Conservation (phyloP, 2,329 filamentous ascomycete species). For the Periconia digitata region DNA sequence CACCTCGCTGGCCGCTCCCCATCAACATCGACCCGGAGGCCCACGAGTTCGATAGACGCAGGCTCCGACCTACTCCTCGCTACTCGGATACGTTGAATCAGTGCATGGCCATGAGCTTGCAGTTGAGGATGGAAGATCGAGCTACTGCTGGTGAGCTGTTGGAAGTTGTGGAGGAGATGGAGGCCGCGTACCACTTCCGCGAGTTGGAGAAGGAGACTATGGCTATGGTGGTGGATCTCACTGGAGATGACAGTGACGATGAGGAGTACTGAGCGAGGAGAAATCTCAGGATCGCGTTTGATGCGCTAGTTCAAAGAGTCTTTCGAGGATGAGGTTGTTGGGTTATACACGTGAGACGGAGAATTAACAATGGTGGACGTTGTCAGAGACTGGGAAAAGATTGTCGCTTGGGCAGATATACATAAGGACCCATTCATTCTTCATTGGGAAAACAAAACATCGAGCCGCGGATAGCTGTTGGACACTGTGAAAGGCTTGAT, state of each 20-base stretch:
- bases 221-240: constrained; percentile 2
- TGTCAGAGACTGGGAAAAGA: too few relatives aligned
- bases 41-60: not conserved
- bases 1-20: constrained; percentile 10
- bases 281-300: too few relatives aligned
- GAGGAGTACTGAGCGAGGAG: not conserved
- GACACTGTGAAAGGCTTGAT: too few relatives aligned
- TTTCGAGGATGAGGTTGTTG: too few relatives aligned
- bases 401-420: too few relatives aligned
- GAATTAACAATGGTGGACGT: too few relatives aligned
- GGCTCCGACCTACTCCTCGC: constrained; percentile 12
- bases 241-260: not conserved
- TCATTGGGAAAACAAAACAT: too few relatives aligned
- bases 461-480: too few relatives aligned
- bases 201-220: constrained; percentile 6
- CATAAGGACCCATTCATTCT: too few relatives aligned
- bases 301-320: too few relatives aligned
- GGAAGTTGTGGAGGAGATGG: constrained; percentile 4
- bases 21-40: constrained; percentile 12
- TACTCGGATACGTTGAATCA: constrained; percentile 20
- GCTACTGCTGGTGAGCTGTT: constrained; percentile 6
- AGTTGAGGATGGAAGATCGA: constrained; percentile 10
- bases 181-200: constrained; percentile 7
- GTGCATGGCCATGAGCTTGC: constrained; percentile 16
- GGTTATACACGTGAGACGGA: too few relatives aligned